These are phyloP conservation scores for Backusella psychrophila DNA, from an alignment of 192 early-diverging fungal genomes.

Conservation along the genomic window DNA sequence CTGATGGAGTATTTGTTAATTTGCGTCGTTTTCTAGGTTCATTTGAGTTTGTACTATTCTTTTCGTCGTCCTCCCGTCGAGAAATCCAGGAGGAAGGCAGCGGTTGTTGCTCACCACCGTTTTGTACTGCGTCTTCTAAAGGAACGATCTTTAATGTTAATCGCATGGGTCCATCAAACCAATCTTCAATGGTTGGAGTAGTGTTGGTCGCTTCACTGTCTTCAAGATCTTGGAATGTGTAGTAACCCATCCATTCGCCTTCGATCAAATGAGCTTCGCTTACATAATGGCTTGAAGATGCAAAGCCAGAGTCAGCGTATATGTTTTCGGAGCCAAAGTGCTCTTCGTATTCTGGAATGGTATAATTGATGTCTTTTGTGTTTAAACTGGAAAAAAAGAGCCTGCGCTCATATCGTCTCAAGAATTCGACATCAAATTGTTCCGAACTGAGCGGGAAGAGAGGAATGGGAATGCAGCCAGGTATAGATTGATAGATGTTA, in stretches of 20 bases:
- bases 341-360: neutral
- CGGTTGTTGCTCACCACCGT: neutral
- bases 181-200: conserved; percentile 17
- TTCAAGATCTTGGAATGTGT: conserved; percentile 31
- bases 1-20: neutral
- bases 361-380: neutral
- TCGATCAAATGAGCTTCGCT: conserved; percentile 34
- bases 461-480: conserved; percentile 30
- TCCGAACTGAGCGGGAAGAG: conserved; percentile 22
- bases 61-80: neutral
- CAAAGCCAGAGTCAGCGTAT: conserved; percentile 28
- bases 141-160: conserved; percentile 29
- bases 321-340: conserved; percentile 10
- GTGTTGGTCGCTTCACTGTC: neutral
- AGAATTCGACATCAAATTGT: conserved; percentile 32
- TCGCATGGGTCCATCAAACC: conserved; percentile 39
- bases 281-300: conserved; percentile 18
- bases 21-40: conserved; percentile 18
- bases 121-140: conserved; percentile 15
- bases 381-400: conserved; percentile 12
- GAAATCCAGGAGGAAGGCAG: conserved; percentile 3
- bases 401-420: conserved; percentile 33
- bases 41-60: conserved; percentile 1
- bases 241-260: conserved; percentile 44
- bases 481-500: conserved; percentile 22